Percentiles rank a stretch among this genome's conserved stretches.
Conservation (phyloP, 805 yeast species). For the Kluyveromyces wickerhamii region DNA sequence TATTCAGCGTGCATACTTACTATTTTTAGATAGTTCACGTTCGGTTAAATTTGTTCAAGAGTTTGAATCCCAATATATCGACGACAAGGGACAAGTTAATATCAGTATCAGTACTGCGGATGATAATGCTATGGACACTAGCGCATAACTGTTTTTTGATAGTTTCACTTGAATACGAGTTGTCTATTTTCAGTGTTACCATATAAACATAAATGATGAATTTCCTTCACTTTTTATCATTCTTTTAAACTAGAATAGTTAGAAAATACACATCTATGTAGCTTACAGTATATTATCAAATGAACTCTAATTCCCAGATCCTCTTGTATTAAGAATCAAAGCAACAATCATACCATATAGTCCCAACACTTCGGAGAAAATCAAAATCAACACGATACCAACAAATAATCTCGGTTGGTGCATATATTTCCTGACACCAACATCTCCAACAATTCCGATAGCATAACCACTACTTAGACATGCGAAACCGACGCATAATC, state of each 20-base stretch:
- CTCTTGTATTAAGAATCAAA: slow-evolving; percentile 83
- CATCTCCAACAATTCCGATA: slow-evolving; percentile 90
- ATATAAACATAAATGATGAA: too few relatives aligned
- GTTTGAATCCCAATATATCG: slow-evolving; percentile 58
- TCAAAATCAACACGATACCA: slow-evolving; percentile 80
- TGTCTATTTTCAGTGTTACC: too few relatives aligned
- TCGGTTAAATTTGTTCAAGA: slow-evolving; percentile 81
- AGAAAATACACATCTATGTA: too few relatives aligned
- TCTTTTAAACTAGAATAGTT: too few relatives aligned
- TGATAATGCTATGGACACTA: slow-evolving; percentile 29
- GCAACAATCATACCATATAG: slow-evolving; percentile 94
- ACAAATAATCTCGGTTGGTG: slow-evolving; percentile 84
- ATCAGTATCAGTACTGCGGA: slow-evolving; percentile 34
- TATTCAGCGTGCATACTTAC: slow-evolving; percentile 75
- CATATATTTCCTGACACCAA: slow-evolving; percentile 82
- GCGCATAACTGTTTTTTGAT: too few relatives aligned
- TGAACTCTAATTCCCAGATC: slow-evolving; percentile 38
- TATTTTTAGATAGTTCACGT: slow-evolving; percentile 84
- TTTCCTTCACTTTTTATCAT: too few relatives aligned
- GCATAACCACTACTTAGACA: slow-evolving; percentile 96
- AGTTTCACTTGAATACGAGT: too few relatives aligned
- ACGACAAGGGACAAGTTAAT: slow-evolving; percentile 66
- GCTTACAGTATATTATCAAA: too few relatives aligned
- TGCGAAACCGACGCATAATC: slow-evolving; percentile 91
- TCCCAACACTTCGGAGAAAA: slow-evolving; percentile 88